Base-by-base conservation (phyloP, 768 basidiomycete genomes). In the Naganishia antarctica region DNA sequence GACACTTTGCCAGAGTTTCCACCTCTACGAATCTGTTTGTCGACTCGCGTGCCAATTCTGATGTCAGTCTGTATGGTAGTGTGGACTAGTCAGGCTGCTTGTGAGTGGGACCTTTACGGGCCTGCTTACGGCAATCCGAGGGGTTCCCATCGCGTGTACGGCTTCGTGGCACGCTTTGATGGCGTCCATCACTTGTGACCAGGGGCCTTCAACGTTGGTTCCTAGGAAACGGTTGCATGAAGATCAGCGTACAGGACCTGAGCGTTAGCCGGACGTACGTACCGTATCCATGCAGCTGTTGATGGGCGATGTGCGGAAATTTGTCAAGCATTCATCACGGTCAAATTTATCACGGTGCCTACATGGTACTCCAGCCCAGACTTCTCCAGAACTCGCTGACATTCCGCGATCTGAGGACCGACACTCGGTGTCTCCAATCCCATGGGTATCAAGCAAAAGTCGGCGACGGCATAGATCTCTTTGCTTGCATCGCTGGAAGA, bases 131-230 rank as follows among this genome's bases (percentile, higher is more conserved):
- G 74, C 74, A 23, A 77, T 75, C 25, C 76, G 43, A 11, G 70
- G 64, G 12, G 70, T 70, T 7, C 75, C 74, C 65, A 73, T 64
- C 4, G 69, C 70, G 64, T 78, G 78, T 2, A 78, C 76, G 15
- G 78, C 75, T 13, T 60, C 67, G 50, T 98, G 94, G 74, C 91
- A 96, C 66, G 88, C 89, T 68, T 91, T 89, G 67, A 98, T 96
- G 1, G 87, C 90, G 69, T 87, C 81, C 64, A 83, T 86, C 43
- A 98, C 94, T 57, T 84, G 80, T 25, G 83, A 81, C 91, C 90
- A 97, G 0, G 89, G 87, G 4, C 92, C 91, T 77, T 93, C 90
- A 43, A 94, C 71, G 74, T 94, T 94, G 0, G 93, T 96, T 46
- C 45, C 64, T n/a, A 12, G 18, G 9, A n/a, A 23, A 32, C 21